A percentile compares a stretch with the other conserved stretches of the same genome.
These are phyloP conservation scores for Xylaria sp. DNA, from an alignment of 2,329 filamentous ascomycete genomes.

Conservation along the genomic window DNA sequence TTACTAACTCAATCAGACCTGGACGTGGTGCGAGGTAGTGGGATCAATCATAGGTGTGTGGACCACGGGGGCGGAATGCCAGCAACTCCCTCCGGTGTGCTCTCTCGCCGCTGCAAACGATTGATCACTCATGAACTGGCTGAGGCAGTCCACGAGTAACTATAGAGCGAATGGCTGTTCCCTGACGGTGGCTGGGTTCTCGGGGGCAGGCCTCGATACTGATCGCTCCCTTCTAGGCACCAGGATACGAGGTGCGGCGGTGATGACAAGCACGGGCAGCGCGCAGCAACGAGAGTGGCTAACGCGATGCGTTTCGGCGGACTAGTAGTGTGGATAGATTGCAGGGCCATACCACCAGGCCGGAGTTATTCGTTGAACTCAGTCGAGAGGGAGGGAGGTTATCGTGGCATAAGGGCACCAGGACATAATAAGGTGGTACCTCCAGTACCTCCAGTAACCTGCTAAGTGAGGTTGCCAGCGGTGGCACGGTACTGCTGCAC, in stretches of 20 bases:
- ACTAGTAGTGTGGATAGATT: not conserved
- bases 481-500: not conserved
- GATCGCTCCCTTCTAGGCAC: conserved; percentile 32
- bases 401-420: conserved; percentile 20
- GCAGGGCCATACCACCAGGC: conserved; percentile 30
- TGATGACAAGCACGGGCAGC: conserved; percentile 13
- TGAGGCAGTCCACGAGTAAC: conserved; percentile 13
- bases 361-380: conserved; percentile 13
- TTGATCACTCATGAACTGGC: conserved; percentile 21
- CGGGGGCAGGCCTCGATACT: conserved; percentile 14
- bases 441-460: not conserved
- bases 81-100: conserved; percentile 20
- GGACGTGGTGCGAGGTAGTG: conserved; percentile 10
- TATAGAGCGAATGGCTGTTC: conserved; percentile 5
- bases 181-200: conserved; percentile 20
- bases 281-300: conserved; percentile 26
- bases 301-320: conserved; percentile 26
- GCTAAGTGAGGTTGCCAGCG: not conserved
- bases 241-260: conserved; percentile 28
- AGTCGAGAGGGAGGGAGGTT: conserved; percentile 22
- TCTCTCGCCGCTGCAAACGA: conserved; percentile 26
- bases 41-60: conserved; percentile 29
- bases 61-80: conserved; percentile 19
- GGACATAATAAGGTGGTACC: not conserved
- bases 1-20: conserved; percentile 16